phyloP scores from a whole-genome alignment of 2,329 filamentous ascomycete species.

The Volutella citrinella region DNA sequence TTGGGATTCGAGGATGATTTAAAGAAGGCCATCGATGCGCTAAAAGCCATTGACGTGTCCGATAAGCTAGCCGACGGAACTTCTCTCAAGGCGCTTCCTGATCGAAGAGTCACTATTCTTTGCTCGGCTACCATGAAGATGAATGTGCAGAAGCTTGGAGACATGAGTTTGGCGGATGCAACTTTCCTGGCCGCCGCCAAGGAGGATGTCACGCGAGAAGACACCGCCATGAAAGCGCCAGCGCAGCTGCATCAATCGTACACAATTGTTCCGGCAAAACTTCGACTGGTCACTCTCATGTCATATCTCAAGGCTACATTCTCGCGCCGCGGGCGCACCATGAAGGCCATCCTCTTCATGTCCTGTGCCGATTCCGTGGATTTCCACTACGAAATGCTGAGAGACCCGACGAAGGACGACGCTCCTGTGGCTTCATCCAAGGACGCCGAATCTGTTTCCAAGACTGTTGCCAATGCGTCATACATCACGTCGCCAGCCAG shows the following conservation, averaged over 20 bases:
- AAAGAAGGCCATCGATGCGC: constrained; percentile 76
- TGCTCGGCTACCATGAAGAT: constrained; percentile 98
- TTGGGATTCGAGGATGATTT: constrained; percentile 95
- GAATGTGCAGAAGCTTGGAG: constrained; percentile 89
- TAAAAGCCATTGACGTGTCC: constrained; percentile 63
- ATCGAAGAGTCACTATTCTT: constrained; percentile 78
- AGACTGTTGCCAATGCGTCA: constrained; percentile 66
- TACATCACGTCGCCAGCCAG: constrained; percentile 76
- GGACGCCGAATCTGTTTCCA: constrained; percentile 39
- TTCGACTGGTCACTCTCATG: constrained; percentile 83
- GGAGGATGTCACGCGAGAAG: constrained; percentile 42
- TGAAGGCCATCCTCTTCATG: constrained; percentile 96
- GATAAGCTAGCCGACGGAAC: constrained; percentile 58
- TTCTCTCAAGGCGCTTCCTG: constrained; percentile 63
- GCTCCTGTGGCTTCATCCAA: constrained; percentile 26
- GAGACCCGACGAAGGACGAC: constrained; percentile 32
- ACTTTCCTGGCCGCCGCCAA: constrained; percentile 75
- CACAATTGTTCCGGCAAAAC: constrained; percentile 80
- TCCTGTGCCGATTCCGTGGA: constrained; percentile 96
- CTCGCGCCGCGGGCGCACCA: constrained; percentile 81
- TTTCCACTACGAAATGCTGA: constrained; percentile 88
- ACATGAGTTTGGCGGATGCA: constrained; percentile 92
- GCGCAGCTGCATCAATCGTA: constrained; percentile 94
- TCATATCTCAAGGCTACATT: constrained; percentile 85
- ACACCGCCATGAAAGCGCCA: constrained; percentile 69